Conservation (phyloP, 2,329 filamentous ascomycete species). For the Nigrospora oryzae region DNA sequence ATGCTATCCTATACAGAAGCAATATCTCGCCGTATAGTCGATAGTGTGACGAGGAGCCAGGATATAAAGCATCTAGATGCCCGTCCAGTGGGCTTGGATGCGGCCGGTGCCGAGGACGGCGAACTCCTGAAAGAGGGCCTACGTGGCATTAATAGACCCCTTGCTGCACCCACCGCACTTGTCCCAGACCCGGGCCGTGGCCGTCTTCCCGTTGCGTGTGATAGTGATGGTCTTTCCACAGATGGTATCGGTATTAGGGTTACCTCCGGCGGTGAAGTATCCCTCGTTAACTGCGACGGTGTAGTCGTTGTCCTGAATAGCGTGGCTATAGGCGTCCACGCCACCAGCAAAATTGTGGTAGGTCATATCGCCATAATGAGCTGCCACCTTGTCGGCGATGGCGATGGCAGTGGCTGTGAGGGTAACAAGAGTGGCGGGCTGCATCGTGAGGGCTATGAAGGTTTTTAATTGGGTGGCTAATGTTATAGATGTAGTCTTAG, state of each 20-base stretch:
- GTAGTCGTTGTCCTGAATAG: conserved; percentile 1
- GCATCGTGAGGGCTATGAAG: too few relatives aligned
- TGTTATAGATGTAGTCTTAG: too few relatives aligned
- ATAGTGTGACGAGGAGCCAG: not conserved
- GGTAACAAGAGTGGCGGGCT: too few relatives aligned
- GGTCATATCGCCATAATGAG: conserved; percentile 5
- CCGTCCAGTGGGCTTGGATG: conserved; percentile 11
- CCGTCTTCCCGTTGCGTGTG: conserved; percentile 11
- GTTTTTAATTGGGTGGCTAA: too few relatives aligned
- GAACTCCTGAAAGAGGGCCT: conserved; percentile 16
- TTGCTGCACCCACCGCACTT: conserved; percentile 18
- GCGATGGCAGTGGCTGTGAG: too few relatives aligned
- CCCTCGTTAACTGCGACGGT: not conserved
- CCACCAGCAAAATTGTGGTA: conserved; percentile 1
- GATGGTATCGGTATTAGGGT: conserved; percentile 9
- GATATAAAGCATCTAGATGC: not conserved
- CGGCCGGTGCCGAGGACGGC: conserved; percentile 12
- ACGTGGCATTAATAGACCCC: conserved; percentile 20
- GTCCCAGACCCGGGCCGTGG: conserved; percentile 18
- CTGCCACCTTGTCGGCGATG: not conserved
- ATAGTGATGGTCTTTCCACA: conserved; percentile 5
- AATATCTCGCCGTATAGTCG: too few relatives aligned
- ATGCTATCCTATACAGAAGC: too few relatives aligned
- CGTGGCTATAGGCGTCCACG: conserved; percentile 1
- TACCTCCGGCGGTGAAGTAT: conserved; percentile 1